Evolutionary conservation across 202 grass and related monocot species (phyloP), one percentile per base, ranked within the genome.

Genomic region (Digitaria exilis): DNA sequence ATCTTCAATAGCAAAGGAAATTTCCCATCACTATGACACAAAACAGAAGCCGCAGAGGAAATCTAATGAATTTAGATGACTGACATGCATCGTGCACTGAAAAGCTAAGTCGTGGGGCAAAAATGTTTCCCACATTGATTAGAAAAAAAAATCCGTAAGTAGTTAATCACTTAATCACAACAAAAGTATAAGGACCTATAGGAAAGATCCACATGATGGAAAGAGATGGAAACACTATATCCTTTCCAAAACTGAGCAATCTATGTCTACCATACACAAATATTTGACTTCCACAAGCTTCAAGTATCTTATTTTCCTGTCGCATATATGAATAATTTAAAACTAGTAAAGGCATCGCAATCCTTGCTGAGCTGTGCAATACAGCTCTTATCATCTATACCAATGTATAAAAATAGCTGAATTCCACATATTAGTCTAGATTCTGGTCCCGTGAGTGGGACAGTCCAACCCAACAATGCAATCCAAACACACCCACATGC

Each of bases 361-460:
- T 29, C 25, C 52, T 76, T 45, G 55, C 61, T 43, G 51, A 15
- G 26, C 25, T 2, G 7, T 41, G 71, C 7, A 60, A 41, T 73
- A 73, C 49, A 75, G 19, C 54, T 68, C 61, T 52, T 52, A 66
- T 72, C n/a, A 88, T 35, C 64, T 49, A 50, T 64, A 46, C n/a
- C 32, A 29, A 65, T 37, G 48, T 18, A 55, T 51, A 87, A 77
- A 66, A 39, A n/a, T 39, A 88, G 28, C 66, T 65, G 45, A 50
- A 79, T 59, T 50, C 12, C 18, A 67, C 21, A 67, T 2, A 17
- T 9, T 71, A 17, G 41, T 32, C 22, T 19, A 76, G 63, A 67
- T 21, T 70, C 76, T 44, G 30, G 1, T 30, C 32, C 4, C 0
- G 48, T 37, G 24, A 13, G 12, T 34, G 24, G 3, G 1, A 75